Percentiles rank a stretch among this genome's conserved stretches.
Evolutionary conservation across 1,284 basidiomycete species (phyloP).

Genomic region (Moesziomyces parantarcticus): DNA sequence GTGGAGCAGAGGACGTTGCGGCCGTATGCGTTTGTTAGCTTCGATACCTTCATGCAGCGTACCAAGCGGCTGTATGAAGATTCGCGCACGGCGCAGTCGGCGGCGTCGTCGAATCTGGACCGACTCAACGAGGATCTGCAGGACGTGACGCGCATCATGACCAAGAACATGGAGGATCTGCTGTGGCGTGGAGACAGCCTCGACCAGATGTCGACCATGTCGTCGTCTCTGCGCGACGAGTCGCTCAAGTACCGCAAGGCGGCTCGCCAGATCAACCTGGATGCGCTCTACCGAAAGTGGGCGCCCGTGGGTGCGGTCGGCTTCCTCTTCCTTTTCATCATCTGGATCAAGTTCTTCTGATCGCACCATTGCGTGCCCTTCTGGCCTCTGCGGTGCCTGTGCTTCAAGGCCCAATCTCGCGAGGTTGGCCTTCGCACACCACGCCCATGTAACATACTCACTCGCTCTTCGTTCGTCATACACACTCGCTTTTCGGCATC

Average conservation of each 20-base stretch:
- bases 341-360: constrained; percentile 86
- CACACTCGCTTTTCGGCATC: too few species aligned
- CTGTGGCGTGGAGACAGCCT: constrained; percentile 96
- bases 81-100: constrained; percentile 83
- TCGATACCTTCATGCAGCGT: constrained; percentile 97
- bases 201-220: constrained; percentile 94
- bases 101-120: constrained; percentile 78
- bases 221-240: constrained; percentile 95
- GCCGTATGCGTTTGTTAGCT: constrained; percentile 65
- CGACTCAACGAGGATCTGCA: constrained; percentile 94
- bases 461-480: too few species aligned
- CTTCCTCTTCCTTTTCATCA: constrained; percentile 77
- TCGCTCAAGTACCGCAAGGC: constrained; percentile 97
- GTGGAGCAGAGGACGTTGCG: constrained; percentile 60
- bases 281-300: constrained; percentile 94
- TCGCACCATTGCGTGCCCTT: neutral
- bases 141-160: constrained; percentile 99
- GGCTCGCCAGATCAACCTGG: constrained; percentile 90
- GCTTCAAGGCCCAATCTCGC: too few species aligned
- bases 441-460: too few species aligned
- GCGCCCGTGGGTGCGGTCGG: constrained; percentile 74
- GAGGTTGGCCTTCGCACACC: too few species aligned
- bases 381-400: too few species aligned
- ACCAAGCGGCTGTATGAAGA: constrained; percentile 94
- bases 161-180: constrained; percentile 99